phyloP scores from a whole-genome alignment of 1,139 yeast species.

The Saccharomyces hybrid region DNA sequence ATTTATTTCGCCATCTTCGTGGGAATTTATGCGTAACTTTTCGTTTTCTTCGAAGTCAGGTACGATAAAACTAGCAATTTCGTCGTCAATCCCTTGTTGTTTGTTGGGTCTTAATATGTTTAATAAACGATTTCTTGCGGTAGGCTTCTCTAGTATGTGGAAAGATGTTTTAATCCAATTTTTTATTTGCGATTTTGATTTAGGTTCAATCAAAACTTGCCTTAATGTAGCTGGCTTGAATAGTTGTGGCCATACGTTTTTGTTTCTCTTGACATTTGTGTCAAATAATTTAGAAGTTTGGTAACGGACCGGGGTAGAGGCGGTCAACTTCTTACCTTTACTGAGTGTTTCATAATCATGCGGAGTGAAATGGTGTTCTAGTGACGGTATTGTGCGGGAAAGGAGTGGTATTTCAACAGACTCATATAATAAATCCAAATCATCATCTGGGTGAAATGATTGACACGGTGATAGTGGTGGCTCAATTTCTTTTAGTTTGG shows the following conservation, averaged over 20 bases:
- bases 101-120: constrained; percentile 15
- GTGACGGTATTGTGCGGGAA: background rate
- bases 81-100: constrained; percentile 23
- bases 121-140: constrained; percentile 33
- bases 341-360: background rate
- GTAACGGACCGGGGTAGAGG: background rate
- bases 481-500: constrained; percentile 13
- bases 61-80: constrained; percentile 42
- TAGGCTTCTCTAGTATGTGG: constrained; percentile 34
- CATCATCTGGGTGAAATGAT: constrained; percentile 9
- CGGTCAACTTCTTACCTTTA: background rate
- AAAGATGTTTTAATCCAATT: constrained; percentile 49
- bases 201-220: constrained; percentile 35
- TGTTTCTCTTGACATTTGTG: constrained; percentile 1
- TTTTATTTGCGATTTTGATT: constrained; percentile 29
- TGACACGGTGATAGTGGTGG: constrained; percentile 20
- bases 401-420: background rate
- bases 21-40: constrained; percentile 20
- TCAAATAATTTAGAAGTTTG: background rate
- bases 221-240: constrained; percentile 38
- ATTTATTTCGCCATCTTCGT: constrained; percentile 23
- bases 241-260: constrained; percentile 37
- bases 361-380: background rate
- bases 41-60: constrained; percentile 26
- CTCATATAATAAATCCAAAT: background rate